phyloP scores from a whole-genome alignment of 805 yeast species.

The Grigorovia transvaalensis region DNA sequence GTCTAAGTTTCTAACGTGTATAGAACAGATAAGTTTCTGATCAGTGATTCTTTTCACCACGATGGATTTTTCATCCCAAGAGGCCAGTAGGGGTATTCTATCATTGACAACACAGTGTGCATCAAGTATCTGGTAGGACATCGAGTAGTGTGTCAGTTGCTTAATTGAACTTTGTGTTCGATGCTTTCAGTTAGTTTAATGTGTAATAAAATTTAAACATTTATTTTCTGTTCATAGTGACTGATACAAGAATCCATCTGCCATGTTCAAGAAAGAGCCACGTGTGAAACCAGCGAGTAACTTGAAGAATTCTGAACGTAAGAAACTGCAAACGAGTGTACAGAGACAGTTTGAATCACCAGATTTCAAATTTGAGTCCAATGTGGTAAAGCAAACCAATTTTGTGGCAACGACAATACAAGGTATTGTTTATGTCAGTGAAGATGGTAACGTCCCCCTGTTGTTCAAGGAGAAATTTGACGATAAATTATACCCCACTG shows the following conservation, averaged over 20 bases:
- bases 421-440: constrained; percentile 60
- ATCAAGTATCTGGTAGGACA: neutral
- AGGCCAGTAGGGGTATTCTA: neutral
- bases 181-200: neutral
- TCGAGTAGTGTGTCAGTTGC: neutral
- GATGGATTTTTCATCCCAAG: constrained; percentile 9
- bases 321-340: constrained; percentile 33
- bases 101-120: neutral
- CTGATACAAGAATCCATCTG: neutral
- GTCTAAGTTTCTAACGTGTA: constrained; percentile 13
- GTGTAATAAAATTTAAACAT: too few species aligned
- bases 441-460: constrained; percentile 46
- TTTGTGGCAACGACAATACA: constrained; percentile 43
- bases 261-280: constrained; percentile 29
- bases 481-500: constrained; percentile 50
- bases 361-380: constrained; percentile 15
- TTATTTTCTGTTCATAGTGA: too few species aligned
- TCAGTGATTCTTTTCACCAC: constrained; percentile 12
- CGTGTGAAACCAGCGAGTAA: constrained; percentile 66
- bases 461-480: constrained; percentile 60
- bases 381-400: constrained; percentile 46
- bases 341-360: constrained; percentile 34
- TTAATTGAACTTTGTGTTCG: neutral
- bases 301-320: constrained; percentile 72
- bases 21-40: constrained; percentile 12